Percentiles rank a stretch among this genome's conserved stretches.
These are phyloP conservation scores for Chloroidium sp. DNA, from an alignment of 163 green algal genomes.

Conservation along the genomic window DNA sequence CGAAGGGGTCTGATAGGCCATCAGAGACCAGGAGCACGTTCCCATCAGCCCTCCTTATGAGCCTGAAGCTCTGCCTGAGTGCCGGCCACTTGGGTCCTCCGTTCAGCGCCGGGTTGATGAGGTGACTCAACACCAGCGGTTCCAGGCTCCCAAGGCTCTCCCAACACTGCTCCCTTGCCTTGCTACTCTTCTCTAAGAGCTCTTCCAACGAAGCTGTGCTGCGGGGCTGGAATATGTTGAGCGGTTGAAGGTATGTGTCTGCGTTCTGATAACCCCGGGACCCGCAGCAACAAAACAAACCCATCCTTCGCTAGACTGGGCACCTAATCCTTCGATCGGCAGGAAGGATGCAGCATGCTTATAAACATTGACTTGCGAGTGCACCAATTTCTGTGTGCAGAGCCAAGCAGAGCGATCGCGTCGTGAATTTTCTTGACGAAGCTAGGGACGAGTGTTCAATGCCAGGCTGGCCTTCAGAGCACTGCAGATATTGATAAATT, in stretches of 20 bases:
- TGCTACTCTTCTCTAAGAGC: conserved; percentile 31
- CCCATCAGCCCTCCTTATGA: conserved; percentile 35
- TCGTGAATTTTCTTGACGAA: too few species aligned
- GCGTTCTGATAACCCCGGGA: conserved; percentile 8
- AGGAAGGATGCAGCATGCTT: too few species aligned
- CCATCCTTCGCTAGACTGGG: too few species aligned
- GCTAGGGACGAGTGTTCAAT: too few species aligned
- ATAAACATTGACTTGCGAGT: too few species aligned
- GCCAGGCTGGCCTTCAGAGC: too few species aligned
- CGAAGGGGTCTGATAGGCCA: conserved; percentile 54
- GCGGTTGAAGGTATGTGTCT: conserved; percentile 39
- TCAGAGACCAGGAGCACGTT: conserved; percentile 45
- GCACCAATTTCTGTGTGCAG: too few species aligned
- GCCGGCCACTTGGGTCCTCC: conserved; percentile 42
- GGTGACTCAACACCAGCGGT: conserved; percentile 33
- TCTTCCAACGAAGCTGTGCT: conserved; percentile 30
- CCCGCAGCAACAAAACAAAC: conserved; percentile 17
- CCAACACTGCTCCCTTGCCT: conserved; percentile 29
- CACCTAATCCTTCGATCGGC: too few species aligned
- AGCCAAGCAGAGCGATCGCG: too few species aligned
- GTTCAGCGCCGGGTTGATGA: conserved; percentile 13
- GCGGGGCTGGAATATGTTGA: conserved; percentile 38
- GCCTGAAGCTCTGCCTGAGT: conserved; percentile 33
- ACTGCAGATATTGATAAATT: too few species aligned
- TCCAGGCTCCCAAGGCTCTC: conserved; percentile 37